A percentile compares a stretch with the other conserved stretches of the same genome.
Conservation (phyloP, 2,329 filamentous ascomycete species). For the Fusarium pilosicola region DNA sequence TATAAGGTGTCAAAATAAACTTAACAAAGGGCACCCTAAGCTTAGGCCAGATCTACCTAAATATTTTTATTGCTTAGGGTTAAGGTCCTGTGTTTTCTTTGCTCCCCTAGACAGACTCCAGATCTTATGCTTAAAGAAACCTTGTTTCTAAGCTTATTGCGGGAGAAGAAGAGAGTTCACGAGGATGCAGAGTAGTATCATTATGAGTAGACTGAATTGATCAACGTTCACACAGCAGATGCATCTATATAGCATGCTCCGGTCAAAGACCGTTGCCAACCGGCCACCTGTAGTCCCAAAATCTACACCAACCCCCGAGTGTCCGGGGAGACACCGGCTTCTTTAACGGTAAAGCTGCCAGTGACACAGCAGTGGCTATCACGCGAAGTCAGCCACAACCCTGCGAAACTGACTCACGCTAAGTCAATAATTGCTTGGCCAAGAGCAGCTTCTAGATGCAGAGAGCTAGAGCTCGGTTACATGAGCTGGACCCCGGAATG, state of each 20-base stretch:
- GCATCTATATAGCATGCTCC: not conserved
- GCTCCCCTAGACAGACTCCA: not conserved
- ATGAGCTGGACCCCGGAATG: constrained; percentile 3
- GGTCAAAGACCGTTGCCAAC: not conserved
- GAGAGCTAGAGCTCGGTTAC: constrained; percentile 22
- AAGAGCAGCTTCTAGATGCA: constrained; percentile 2
- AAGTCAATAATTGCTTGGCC: constrained; percentile 17
- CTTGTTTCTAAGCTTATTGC: not conserved
- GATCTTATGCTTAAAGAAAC: not conserved
- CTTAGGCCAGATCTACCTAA: too few species aligned
- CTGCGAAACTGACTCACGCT: constrained; percentile 37
- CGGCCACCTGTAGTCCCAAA: constrained; percentile 22
- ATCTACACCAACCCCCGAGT: constrained; percentile 35
- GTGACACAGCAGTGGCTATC: constrained; percentile 11
- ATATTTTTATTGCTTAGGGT: too few species aligned
- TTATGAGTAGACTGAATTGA: not conserved
- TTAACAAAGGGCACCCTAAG: too few species aligned
- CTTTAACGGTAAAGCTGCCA: not conserved
- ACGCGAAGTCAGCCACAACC: constrained; percentile 14
- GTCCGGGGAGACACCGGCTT: constrained; percentile 17
- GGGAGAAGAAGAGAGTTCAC: not conserved
- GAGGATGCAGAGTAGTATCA: not conserved
- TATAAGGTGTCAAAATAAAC: too few species aligned
- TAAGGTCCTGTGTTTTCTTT: too few species aligned
- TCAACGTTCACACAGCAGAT: not conserved